These are phyloP conservation scores for Dothistroma septosporum DNA, from an alignment of 2,329 filamentous ascomycete species.

Conservation along the genomic window DNA sequence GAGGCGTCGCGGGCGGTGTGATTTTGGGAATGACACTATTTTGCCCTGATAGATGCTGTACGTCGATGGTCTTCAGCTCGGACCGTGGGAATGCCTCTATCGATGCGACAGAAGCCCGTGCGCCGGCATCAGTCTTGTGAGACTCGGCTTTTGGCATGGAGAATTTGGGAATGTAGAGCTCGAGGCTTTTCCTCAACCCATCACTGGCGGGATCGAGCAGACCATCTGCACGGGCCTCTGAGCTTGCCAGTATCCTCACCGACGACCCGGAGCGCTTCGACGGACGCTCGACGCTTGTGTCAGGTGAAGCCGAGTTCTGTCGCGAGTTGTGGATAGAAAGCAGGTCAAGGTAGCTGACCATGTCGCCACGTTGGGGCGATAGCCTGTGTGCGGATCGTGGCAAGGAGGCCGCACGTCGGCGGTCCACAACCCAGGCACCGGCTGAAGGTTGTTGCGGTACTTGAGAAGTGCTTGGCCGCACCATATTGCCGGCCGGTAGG, in stretches of 20 bases:
- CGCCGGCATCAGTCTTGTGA: conserved; percentile 13
- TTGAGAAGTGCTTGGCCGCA: not conserved
- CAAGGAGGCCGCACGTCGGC: conserved; percentile 11
- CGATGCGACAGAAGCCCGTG: conserved; percentile 34
- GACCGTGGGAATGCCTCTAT: conserved; percentile 34
- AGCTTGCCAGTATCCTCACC: not conserved
- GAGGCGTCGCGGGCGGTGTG: conserved; percentile 16
- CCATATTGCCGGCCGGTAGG: conserved; percentile 20
- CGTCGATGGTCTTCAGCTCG: conserved; percentile 31
- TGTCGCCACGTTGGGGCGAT: not conserved
- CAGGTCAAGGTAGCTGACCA: conserved; percentile 12
- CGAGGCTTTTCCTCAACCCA: not conserved
- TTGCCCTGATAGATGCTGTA: conserved; percentile 19
- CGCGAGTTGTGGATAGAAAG: conserved; percentile 5
- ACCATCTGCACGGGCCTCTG: not conserved
- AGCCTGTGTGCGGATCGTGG: conserved; percentile 5
- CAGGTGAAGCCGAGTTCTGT: not conserved
- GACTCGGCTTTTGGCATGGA: not conserved
- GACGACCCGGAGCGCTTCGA: not conserved
- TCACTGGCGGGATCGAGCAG: not conserved
- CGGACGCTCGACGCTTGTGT: not conserved
- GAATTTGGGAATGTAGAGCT: not conserved
- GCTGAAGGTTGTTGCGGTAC: not conserved
- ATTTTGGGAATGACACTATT: conserved; percentile 17
- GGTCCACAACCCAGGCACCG: not conserved